Evolutionary conservation across 1,284 basidiomycete genomes (phyloP).

Genomic region (Ustilago hordei): DNA sequence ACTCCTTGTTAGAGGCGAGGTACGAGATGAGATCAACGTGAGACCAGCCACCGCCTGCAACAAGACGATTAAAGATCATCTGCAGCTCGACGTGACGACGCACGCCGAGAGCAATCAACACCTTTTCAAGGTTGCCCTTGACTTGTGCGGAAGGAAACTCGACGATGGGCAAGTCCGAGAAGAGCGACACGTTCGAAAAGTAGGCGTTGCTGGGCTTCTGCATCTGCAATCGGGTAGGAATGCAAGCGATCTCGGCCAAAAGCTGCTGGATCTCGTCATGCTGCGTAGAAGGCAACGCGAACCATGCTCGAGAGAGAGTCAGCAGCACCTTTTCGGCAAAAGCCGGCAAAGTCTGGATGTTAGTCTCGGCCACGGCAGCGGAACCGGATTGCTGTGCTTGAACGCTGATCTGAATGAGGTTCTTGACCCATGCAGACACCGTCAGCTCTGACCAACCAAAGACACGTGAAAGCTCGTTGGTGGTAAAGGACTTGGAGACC

Average conservation of each 20-base stretch:
- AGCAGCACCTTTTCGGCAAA: constrained; percentile 87
- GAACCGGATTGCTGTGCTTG: constrained; percentile 67
- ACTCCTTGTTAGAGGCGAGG: constrained; percentile 84
- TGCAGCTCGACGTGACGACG: constrained; percentile 82
- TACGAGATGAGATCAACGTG: constrained; percentile 70
- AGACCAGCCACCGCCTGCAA: constrained; percentile 71
- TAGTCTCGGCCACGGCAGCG: constrained; percentile 71
- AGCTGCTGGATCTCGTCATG: constrained; percentile 76
- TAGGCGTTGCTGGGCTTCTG: constrained; percentile 82
- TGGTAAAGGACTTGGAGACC: constrained; percentile 75
- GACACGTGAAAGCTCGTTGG: constrained; percentile 64
- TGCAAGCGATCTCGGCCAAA: constrained; percentile 78
- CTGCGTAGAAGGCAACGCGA: constrained; percentile 75
- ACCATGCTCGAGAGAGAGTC: constrained; percentile 82
- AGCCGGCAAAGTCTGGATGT: constrained; percentile 77
- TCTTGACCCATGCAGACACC: constrained; percentile 80
- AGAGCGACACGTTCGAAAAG: constrained; percentile 87
- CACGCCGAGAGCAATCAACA: constrained; percentile 84
- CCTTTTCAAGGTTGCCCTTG: constrained; percentile 81
- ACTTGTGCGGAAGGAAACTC: constrained; percentile 77
- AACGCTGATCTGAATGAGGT: constrained; percentile 74
- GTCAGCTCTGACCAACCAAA: constrained; percentile 83
- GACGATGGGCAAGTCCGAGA: constrained; percentile 83
- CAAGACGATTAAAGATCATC: constrained; percentile 71
- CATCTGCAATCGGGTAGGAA: constrained; percentile 87